Percentiles rank a stretch among this genome's conserved stretches.
Evolutionary conservation across 2,329 filamentous ascomycete genomes (phyloP).

Genomic region (Xylariaceae sp.): DNA sequence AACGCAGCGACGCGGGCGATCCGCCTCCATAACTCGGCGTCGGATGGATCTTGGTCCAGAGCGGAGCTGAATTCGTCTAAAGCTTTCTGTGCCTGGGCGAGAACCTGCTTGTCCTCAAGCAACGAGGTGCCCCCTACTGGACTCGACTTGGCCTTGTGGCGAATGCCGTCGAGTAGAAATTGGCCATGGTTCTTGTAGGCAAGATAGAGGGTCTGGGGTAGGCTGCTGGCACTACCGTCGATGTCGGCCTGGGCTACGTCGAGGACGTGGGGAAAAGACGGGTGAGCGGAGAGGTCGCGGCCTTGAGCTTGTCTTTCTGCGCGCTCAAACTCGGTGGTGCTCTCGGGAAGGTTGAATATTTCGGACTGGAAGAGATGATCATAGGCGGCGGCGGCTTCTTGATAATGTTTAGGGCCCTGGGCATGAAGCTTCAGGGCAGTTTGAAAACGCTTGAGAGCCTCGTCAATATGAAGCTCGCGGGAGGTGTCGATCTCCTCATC

Average conservation of each 20-base stretch:
- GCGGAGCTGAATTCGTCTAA: conserved; percentile 65
- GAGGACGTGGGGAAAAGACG: conserved; percentile 56
- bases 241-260: conserved; percentile 66
- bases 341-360: conserved; percentile 92
- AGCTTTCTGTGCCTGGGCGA: conserved; percentile 52
- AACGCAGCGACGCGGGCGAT: conserved; percentile 65
- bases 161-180: conserved; percentile 80
- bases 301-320: conserved; percentile 63
- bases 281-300: conserved; percentile 54
- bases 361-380: conserved; percentile 86
- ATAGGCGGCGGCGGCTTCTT: conserved; percentile 82
- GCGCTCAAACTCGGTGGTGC: conserved; percentile 81
- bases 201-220: conserved; percentile 89
- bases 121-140: conserved; percentile 39
- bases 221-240: conserved; percentile 78
- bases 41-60: conserved; percentile 69
- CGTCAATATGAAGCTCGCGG: conserved; percentile 91
- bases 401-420: conserved; percentile 78
- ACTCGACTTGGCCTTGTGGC: conserved; percentile 52
- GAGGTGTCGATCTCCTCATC: conserved; percentile 95
- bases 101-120: conserved; percentile 48
- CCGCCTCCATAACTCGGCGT: conserved; percentile 70
- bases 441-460: conserved; percentile 94
- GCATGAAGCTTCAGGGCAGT: conserved; percentile 89
- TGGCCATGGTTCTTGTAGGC: conserved; percentile 96